Evolutionary conservation across 495 filamentous ascomycete species (phyloP).

Genomic region (Xylaria nigripes): DNA sequence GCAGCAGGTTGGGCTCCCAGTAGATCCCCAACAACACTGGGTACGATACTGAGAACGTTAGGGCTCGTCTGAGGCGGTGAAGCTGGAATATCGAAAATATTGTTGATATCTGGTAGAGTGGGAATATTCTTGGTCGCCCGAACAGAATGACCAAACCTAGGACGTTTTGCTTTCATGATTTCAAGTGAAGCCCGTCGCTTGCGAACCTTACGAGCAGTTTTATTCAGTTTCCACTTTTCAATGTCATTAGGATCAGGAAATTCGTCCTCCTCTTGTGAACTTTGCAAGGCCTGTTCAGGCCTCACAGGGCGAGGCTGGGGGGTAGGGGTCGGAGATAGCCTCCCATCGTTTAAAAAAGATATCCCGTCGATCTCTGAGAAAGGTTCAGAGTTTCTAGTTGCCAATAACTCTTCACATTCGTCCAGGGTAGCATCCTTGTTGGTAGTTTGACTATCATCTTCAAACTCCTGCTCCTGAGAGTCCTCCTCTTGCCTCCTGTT

Average conservation of each 20-base stretch:
- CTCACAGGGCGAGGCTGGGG: slow-evolving; percentile 8
- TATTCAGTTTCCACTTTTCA: slow-evolving; percentile 21
- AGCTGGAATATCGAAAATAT: slow-evolving; percentile 23
- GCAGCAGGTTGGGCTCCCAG: slow-evolving; percentile 1
- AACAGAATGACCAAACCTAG: slow-evolving; percentile 12
- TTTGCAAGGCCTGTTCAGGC: slow-evolving; percentile 5
- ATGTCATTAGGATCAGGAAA: slow-evolving; percentile 24
- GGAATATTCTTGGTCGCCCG: slow-evolving; percentile 8
- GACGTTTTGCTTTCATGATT: slow-evolving; percentile 16
- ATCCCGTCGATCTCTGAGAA: slow-evolving; percentile 21
- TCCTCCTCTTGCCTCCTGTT: slow-evolving; percentile 32
- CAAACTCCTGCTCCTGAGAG: slow-evolving; percentile 42
- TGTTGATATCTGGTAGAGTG: not conserved
- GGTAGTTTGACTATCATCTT: slow-evolving; percentile 42
- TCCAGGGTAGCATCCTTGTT: slow-evolving; percentile 12
- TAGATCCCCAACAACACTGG: slow-evolving; percentile 6
- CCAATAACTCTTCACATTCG: slow-evolving; percentile 24
- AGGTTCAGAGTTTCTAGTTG: slow-evolving; percentile 15
- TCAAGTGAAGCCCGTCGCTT: slow-evolving; percentile 23
- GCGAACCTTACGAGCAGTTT: not conserved
- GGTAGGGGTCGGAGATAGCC: slow-evolving; percentile 7
- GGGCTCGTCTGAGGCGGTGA: slow-evolving; percentile 24
- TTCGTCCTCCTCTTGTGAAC: slow-evolving; percentile 20
- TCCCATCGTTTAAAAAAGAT: slow-evolving; percentile 9
- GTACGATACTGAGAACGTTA: slow-evolving; percentile 11